phyloP scores from a whole-genome alignment of 805 yeast species.

The Teunomyces atbi region DNA sequence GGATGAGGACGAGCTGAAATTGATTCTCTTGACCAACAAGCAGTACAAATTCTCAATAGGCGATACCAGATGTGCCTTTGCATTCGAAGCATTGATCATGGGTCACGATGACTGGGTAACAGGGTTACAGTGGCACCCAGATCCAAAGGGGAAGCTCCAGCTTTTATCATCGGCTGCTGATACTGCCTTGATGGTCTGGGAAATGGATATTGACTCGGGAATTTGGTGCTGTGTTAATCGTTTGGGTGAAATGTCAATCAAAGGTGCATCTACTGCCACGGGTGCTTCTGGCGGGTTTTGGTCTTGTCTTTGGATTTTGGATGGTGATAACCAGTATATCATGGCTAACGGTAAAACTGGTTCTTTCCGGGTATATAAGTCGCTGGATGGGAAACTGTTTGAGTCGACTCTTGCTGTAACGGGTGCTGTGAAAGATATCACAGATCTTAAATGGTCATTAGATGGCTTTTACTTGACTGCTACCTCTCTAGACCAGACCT shows the following conservation, averaged over 20 bases:
- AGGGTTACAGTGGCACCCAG: conserved; percentile 77
- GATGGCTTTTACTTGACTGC: conserved; percentile 66
- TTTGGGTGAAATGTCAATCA: conserved; percentile 88
- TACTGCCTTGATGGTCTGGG: conserved; percentile 91
- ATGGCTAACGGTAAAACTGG: conserved; percentile 91
- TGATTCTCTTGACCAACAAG: conserved; percentile 64
- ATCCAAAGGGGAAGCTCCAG: conserved; percentile 37
- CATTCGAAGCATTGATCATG: conserved; percentile 89
- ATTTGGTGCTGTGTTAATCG: conserved; percentile 83
- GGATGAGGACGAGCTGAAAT: conserved; percentile 52
- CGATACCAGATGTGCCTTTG: conserved; percentile 50
- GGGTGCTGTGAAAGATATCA: conserved; percentile 73
- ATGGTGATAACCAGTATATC: conserved; percentile 43
- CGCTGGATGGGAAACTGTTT: conserved; percentile 32
- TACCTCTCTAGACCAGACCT: conserved; percentile 91
- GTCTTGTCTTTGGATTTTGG: conserved; percentile 65
- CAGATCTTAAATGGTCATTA: conserved; percentile 75
- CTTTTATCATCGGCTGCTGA: conserved; percentile 89
- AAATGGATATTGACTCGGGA: conserved; percentile 80
- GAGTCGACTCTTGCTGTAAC: conserved; percentile 58
- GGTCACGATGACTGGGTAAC: conserved; percentile 99
- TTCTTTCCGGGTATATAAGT: conserved; percentile 76
- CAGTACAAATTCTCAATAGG: conserved; percentile 57
- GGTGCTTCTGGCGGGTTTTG: conserved; percentile 80
- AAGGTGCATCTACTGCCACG: conserved; percentile 98